These are phyloP conservation scores for Kondoa subrosea DNA, from an alignment of 768 basidiomycete genomes.

Conservation along the genomic window DNA sequence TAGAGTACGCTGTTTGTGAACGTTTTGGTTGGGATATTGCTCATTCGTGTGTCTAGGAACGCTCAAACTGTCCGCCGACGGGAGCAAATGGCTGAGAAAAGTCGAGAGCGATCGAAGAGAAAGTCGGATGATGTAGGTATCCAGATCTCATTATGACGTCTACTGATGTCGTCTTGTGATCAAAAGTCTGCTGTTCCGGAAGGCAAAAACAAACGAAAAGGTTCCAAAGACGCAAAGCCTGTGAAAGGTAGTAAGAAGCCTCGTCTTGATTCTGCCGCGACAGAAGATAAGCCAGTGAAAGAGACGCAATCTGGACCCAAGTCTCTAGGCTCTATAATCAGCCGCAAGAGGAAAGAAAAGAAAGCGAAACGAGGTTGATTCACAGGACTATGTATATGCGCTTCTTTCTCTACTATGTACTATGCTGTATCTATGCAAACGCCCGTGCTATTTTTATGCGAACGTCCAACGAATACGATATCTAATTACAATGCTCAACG, in stretches of 20 bases:
- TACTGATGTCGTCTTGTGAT: neutral
- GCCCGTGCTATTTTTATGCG: too few relatives aligned
- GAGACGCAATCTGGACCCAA: neutral
- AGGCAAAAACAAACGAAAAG: neutral
- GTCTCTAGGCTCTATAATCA: neutral
- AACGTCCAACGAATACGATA: too few relatives aligned
- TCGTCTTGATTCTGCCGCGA: neutral
- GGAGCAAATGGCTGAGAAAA: conserved; percentile 8
- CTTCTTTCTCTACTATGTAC: too few relatives aligned
- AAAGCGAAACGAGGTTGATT: neutral
- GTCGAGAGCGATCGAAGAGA: neutral
- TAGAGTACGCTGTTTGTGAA: conserved; percentile 21
- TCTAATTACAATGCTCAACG: too few relatives aligned
- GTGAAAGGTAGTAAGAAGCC: neutral
- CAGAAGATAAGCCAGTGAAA: neutral
- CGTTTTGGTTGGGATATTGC: neutral
- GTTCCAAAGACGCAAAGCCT: neutral
- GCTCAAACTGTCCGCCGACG: conserved; percentile 25
- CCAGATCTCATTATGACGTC: neutral
- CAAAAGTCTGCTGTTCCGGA: neutral
- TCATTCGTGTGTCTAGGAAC: conserved; percentile 3
- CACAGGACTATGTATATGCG: too few relatives aligned
- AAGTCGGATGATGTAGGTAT: neutral
- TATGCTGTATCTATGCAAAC: too few relatives aligned
- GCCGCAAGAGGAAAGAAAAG: neutral